Percentiles rank a stretch among this genome's conserved stretches.
These are phyloP conservation scores for Hypoxylon sp. DNA, from an alignment of 2,329 filamentous ascomycete species.

Conservation along the genomic window DNA sequence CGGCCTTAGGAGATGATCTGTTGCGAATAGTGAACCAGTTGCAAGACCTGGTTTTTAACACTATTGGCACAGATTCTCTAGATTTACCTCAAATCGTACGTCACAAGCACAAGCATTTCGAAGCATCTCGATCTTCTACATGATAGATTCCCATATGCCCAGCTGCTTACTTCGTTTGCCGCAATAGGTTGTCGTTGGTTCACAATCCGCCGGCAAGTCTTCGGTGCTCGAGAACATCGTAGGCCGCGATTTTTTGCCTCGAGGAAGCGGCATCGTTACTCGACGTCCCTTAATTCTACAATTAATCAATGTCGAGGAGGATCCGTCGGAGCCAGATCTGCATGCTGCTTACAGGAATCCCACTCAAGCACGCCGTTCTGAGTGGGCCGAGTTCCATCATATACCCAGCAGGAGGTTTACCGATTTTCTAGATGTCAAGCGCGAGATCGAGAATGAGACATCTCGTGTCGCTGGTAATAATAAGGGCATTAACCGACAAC, in stretches of 20 bases:
- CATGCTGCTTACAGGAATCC: slow-evolving; percentile 80
- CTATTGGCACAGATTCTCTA: slow-evolving; percentile 97
- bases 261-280: slow-evolving; percentile 96
- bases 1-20: slow-evolving; percentile 93
- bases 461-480: slow-evolving; percentile 91
- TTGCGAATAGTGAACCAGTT: slow-evolving; percentile 96
- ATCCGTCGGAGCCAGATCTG: slow-evolving; percentile 70
- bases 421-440: slow-evolving; percentile 91
- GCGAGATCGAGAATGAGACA: slow-evolving; percentile 97
- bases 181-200: slow-evolving; percentile 91
- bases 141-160: slow-evolving; percentile 19
- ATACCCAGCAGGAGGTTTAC: slow-evolving; percentile 88
- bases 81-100: slow-evolving; percentile 97
- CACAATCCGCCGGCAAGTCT: slow-evolving; percentile 97
- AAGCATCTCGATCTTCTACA: slow-evolving; percentile 24
- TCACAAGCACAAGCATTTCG: slow-evolving; percentile 41
- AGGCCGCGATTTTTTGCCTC: slow-evolving; percentile 93
- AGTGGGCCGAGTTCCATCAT: slow-evolving; percentile 97
- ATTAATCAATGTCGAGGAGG: slow-evolving; percentile 93
- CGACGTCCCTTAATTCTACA: slow-evolving; percentile 93
- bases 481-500: slow-evolving; percentile 96
- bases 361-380: slow-evolving; percentile 70
- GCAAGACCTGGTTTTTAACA: slow-evolving; percentile 99
- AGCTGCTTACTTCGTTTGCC: slow-evolving; percentile 21
- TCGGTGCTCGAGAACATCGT: slow-evolving; percentile 99